Evolutionary conservation across 75 land plant species (phyloP).

Genomic region (Adiantum capillusveneris): DNA sequence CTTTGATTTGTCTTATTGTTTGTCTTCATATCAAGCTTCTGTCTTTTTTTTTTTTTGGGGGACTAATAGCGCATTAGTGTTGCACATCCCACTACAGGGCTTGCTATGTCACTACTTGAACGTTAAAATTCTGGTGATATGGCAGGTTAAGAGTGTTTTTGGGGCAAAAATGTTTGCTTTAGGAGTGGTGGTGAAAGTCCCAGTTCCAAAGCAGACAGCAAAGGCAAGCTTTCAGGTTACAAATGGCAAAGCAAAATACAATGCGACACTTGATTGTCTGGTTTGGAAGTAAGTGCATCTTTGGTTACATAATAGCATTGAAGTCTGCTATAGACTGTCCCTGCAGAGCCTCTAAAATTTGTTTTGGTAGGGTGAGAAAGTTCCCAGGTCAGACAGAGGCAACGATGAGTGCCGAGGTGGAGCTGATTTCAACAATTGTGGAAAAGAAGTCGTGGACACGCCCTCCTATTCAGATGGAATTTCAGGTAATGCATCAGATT

Average conservation of each 20-base stretch:
- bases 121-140: no score
- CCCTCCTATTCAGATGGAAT: constrained; percentile 99
- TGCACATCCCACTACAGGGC: no score
- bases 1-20: neutral
- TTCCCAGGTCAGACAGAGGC: constrained; percentile 99
- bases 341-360: no score
- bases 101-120: no score
- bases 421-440: constrained; percentile 91
- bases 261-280: constrained; percentile 86
- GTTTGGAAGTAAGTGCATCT: constrained; percentile 96
- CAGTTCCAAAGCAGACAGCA: constrained; percentile 97
- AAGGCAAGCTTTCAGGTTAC: constrained; percentile 97
- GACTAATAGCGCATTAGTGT: no score
- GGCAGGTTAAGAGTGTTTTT: constrained; percentile 95
- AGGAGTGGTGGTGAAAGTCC: constrained; percentile 93
- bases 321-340: no score
- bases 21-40: neutral
- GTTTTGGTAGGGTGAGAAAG: constrained; percentile 74
- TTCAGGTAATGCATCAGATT: constrained; percentile 54
- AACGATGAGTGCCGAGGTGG: constrained; percentile 98
- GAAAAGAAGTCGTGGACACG: constrained; percentile 94
- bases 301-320: no score
- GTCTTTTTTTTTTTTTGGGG: neutral
- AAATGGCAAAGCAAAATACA: constrained; percentile 90
- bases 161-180: constrained; percentile 99